phyloP scores from a whole-genome alignment of 768 basidiomycete species.

The Tulasnella sp. region DNA sequence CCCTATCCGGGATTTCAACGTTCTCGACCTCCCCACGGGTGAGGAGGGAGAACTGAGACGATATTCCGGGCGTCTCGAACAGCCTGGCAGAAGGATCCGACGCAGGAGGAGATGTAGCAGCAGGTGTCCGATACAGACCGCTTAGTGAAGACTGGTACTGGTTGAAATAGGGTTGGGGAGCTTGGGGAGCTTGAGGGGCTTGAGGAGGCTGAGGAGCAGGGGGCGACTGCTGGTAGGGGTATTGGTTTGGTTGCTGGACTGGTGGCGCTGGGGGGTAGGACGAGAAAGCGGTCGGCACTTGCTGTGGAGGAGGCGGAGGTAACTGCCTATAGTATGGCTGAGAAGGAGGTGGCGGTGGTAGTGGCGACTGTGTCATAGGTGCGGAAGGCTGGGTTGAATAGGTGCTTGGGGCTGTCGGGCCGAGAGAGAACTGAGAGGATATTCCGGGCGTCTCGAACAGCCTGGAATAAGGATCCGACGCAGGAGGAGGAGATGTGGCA shows the following conservation, averaged over 20 bases:
- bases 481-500: constrained; percentile 42
- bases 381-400: constrained; percentile 16
- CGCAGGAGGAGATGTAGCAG: not conserved
- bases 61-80: constrained; percentile 35
- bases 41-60: constrained; percentile 41
- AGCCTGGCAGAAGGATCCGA: constrained; percentile 39
- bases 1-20: constrained; percentile 79
- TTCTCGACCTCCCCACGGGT: constrained; percentile 88
- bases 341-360: constrained; percentile 28
- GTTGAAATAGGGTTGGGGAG: constrained; percentile 1
- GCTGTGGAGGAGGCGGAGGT: constrained; percentile 14
- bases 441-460: constrained; percentile 36
- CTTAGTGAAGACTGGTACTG: constrained; percentile 1
- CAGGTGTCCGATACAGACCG: no score
- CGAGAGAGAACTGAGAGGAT: not conserved
- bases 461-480: constrained; percentile 39
- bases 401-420: not conserved
- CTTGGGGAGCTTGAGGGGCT: not conserved
- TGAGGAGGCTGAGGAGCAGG: constrained; percentile 21
- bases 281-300: constrained; percentile 19
- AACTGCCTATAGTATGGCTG: constrained; percentile 20
- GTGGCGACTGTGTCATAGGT: constrained; percentile 36
- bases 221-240: constrained; percentile 19
- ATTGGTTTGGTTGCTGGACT: constrained; percentile 14
- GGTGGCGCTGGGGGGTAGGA: constrained; percentile 28